Evolutionary conservation across 352 stramenopile genomes (phyloP).

Genomic region (Phytopythium ostracodes): DNA sequence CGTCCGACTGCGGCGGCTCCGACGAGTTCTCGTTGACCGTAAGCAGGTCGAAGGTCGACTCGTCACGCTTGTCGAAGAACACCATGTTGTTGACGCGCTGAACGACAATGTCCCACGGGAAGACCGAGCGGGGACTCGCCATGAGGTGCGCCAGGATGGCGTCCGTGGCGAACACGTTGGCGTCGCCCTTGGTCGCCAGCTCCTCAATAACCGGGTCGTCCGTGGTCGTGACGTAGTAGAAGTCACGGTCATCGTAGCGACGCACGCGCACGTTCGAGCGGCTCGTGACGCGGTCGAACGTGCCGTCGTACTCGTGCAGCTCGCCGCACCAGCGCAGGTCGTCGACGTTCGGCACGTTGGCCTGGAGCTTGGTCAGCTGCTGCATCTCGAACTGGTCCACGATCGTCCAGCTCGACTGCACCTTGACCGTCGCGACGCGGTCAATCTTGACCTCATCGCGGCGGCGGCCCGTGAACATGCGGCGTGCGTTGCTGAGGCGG

Average conservation of each 20-base stretch:
- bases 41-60: conserved; percentile 92
- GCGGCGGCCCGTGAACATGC: conserved; percentile 56
- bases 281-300: conserved; percentile 92
- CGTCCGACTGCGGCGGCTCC: conserved; percentile 82
- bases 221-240: conserved; percentile 96
- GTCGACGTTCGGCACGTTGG: conserved; percentile 79
- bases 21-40: conserved; percentile 95
- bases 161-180: conserved; percentile 96
- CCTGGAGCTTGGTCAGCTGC: conserved; percentile 93
- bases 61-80: conserved; percentile 98
- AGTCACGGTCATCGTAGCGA: conserved; percentile 89
- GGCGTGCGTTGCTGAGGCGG: conserved; percentile 69
- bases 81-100: conserved; percentile 92
- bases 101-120: conserved; percentile 97
- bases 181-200: conserved; percentile 87
- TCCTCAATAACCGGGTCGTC: conserved; percentile 96
- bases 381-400: conserved; percentile 96
- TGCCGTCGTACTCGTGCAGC: conserved; percentile 93
- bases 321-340: conserved; percentile 95
- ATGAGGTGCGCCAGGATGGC: conserved; percentile 97
- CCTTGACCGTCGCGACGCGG: conserved; percentile 86
- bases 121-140: conserved; percentile 93
- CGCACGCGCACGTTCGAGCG: conserved; percentile 74
- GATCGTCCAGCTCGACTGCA: conserved; percentile 90
- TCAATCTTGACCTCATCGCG: conserved; percentile 77